phyloP scores from a whole-genome alignment of 208 protist species.

The Trypanosoma theileri region DNA sequence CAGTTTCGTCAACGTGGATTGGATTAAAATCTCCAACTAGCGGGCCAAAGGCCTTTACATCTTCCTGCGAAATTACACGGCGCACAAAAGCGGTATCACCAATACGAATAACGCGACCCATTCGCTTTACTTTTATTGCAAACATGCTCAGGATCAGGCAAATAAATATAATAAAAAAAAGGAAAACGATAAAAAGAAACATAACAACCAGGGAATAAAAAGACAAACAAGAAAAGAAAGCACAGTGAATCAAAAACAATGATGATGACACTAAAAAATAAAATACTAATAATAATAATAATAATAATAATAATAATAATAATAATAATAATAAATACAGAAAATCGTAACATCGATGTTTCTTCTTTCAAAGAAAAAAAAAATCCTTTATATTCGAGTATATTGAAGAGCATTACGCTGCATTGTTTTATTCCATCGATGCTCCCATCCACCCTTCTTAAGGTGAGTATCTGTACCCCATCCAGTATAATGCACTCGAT shows the following conservation, averaged over 20 bases:
- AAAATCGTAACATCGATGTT: too few relatives aligned
- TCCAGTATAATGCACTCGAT: conserved; percentile 85
- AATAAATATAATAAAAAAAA: conserved; percentile 19
- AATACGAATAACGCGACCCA: conserved; percentile 57
- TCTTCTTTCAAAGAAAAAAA: neutral
- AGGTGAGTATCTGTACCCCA: conserved; percentile 81
- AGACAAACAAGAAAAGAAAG: too few relatives aligned
- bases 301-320: neutral
- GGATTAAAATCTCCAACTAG: conserved; percentile 85
- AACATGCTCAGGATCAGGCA: conserved; percentile 18
- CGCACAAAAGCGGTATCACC: conserved; percentile 51
- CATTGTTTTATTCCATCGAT: conserved; percentile 92
- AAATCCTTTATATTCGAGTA: conserved; percentile 51
- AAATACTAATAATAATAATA: neutral
- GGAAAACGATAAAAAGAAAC: neutral
- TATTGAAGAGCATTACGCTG: conserved; percentile 89
- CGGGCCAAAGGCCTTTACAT: conserved; percentile 70
- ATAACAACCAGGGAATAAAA: too few relatives aligned
- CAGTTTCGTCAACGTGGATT: conserved; percentile 66
- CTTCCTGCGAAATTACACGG: conserved; percentile 46
- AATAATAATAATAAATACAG: too few relatives aligned
- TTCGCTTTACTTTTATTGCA: conserved; percentile 10
- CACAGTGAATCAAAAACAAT: too few relatives aligned
- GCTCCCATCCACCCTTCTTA: conserved; percentile 85
- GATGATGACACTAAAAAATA: neutral